Conservation (phyloP, 2,329 filamentous ascomycete species). For the Paraphaeosphaeria minitans region DNA sequence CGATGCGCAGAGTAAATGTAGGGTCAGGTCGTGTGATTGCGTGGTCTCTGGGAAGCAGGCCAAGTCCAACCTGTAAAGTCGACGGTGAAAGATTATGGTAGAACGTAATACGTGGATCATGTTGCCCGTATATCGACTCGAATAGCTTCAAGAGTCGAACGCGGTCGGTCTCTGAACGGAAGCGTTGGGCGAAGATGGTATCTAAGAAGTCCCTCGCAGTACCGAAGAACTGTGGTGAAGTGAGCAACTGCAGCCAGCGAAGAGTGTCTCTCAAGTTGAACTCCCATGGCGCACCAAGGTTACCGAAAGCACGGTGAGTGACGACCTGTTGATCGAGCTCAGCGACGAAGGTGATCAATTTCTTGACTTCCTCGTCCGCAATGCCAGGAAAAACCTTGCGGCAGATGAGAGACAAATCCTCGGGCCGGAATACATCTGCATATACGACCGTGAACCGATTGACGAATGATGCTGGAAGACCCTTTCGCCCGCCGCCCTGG, state of each 20-base stretch:
- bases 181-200: slow-evolving; percentile 84
- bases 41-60: slow-evolving; percentile 67
- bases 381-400: slow-evolving; percentile 74
- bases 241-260: slow-evolving; percentile 79
- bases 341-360: slow-evolving; percentile 80
- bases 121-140: slow-evolving; percentile 63
- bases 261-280: slow-evolving; percentile 92
- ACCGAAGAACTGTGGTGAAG: slow-evolving; percentile 62
- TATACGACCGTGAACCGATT: slow-evolving; percentile 99
- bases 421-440: slow-evolving; percentile 82
- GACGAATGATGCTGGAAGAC: slow-evolving; percentile 92
- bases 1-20: slow-evolving; percentile 36
- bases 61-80: slow-evolving; percentile 80
- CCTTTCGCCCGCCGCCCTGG: slow-evolving; percentile 93
- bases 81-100: slow-evolving; percentile 71
- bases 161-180: slow-evolving; percentile 74
- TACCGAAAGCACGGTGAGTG: slow-evolving; percentile 59
- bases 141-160: slow-evolving; percentile 70
- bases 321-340: slow-evolving; percentile 75
- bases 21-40: slow-evolving; percentile 30
- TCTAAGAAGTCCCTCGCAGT: slow-evolving; percentile 75
- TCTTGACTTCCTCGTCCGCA: slow-evolving; percentile 62
- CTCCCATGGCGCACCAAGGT: slow-evolving; percentile 81
- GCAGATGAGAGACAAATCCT: slow-evolving; percentile 84
- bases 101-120: slow-evolving; percentile 50